Evolutionary conservation across 441 rosid species (phyloP), one percentile per base, ranked within the genome.

Genomic region (Euphorbia schlechtendalii): DNA sequence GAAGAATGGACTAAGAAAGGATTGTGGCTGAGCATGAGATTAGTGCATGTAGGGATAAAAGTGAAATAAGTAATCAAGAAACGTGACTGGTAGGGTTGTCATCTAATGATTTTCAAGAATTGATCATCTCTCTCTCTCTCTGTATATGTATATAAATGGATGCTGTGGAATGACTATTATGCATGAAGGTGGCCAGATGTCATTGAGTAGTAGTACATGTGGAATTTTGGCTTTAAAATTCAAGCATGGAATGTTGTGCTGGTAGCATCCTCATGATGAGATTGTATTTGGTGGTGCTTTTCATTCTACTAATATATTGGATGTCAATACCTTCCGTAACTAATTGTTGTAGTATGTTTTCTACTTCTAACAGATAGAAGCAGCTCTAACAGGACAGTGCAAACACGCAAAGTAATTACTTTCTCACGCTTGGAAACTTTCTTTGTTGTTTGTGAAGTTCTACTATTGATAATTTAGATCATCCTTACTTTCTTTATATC

Each of bases 391-490:
- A 60, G 56, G 57, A 41, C 40, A 51, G 57, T n/a, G 15, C 46
- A 48, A 8, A 38, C 66, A 56, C 6, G 62, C 61, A 34, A 81
- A 68, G 85, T 78, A 80, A 72, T 56, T 11, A 4, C 65, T 56
- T 65, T 41, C 67, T 59, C 46, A 46, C 41, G n/a, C 36, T 43
- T 34, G 5, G 43, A 11, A 41, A 15, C 30, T 63, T 63, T 12
- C 14, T 63, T 61, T 25, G n/a, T 69, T 40, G 46, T 38, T 36
- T 63, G 12, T 59, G 25, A 52, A 32, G 40, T 53, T 67, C n/a
- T 17, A 10, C 32, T 48, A 18, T 67, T 58, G 1, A 52, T 64
- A 46, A 27, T 51, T 41, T 18, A 4, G 43, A 28, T 28, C 6
- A 25, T 69, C 40, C 12, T 41, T 30, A 55, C 34, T 55, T 14